A percentile compares a stretch with the other conserved stretches of the same genome.
These are phyloP conservation scores for Ophiosphaerella narmari DNA, from an alignment of 2,329 filamentous ascomycete species.

Conservation along the genomic window DNA sequence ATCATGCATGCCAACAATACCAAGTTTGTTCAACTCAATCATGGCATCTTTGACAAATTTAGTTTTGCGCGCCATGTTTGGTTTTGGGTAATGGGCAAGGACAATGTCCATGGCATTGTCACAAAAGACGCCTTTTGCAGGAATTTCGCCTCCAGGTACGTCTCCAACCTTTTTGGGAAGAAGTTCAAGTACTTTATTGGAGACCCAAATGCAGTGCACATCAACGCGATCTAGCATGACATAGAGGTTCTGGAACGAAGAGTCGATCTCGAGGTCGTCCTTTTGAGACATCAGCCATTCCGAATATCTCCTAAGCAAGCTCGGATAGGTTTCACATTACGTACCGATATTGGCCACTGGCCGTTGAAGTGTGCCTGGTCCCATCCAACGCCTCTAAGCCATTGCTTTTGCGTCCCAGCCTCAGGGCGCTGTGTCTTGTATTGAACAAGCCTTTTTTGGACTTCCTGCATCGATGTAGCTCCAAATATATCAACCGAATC, in stretches of 20 bases:
- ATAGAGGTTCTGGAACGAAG: conserved; percentile 60
- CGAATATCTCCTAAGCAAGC: background rate
- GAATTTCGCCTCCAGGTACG: conserved; percentile 68
- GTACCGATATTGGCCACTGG: conserved; percentile 66
- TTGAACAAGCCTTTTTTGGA: conserved; percentile 56
- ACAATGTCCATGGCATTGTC: conserved; percentile 73
- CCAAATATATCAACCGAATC: conserved; percentile 69
- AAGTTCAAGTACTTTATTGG: conserved; percentile 64
- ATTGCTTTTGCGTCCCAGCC: conserved; percentile 60
- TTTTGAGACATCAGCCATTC: conserved; percentile 24
- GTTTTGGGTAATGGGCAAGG: conserved; percentile 61
- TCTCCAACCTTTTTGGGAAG: conserved; percentile 57
- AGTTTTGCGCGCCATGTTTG: conserved; percentile 58
- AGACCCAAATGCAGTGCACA: conserved; percentile 73
- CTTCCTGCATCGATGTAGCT: conserved; percentile 59
- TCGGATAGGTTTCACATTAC: conserved; percentile 27
- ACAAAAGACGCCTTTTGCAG: conserved; percentile 71
- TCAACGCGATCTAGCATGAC: conserved; percentile 74
- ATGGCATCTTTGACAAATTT: conserved; percentile 65
- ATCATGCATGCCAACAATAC: conserved; percentile 71
- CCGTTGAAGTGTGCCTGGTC: conserved; percentile 68
- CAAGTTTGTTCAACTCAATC: conserved; percentile 64
- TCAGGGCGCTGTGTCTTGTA: conserved; percentile 59
- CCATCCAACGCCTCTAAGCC: conserved; percentile 72
- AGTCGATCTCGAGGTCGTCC: conserved; percentile 61